Conservation (phyloP, 352 stramenopile species). For the Globisporangium nodosum region DNA sequence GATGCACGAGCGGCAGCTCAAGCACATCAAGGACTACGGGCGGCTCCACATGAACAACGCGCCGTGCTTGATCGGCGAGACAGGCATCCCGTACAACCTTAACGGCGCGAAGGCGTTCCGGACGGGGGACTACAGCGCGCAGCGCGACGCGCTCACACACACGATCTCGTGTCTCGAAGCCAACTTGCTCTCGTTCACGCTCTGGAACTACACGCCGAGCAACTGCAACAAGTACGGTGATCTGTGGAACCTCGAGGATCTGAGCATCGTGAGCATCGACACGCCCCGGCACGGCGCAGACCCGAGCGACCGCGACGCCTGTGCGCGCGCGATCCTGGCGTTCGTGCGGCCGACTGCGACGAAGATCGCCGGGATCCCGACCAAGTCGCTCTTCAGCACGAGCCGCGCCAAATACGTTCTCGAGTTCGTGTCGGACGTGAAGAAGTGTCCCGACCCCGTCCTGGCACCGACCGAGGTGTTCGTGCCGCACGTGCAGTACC, state of each 20-base stretch:
- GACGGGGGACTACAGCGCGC: conserved; percentile 41
- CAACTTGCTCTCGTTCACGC: conserved; percentile 76
- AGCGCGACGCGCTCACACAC: conserved; percentile 65
- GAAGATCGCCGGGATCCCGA: conserved; percentile 60
- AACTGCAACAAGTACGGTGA: conserved; percentile 79
- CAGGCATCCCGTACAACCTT: conserved; percentile 68
- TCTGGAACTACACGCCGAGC: conserved; percentile 87
- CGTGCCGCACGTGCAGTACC: conserved; percentile 73
- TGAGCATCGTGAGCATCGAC: conserved; percentile 69
- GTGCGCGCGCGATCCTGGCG: conserved; percentile 39
- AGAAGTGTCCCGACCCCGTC: conserved; percentile 13
- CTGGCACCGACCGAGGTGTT: conserved; percentile 49
- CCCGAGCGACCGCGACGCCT: conserved; percentile 24
- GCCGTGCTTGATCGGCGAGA: conserved; percentile 66
- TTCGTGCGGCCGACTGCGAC: conserved; percentile 65
- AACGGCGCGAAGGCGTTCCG: conserved; percentile 39
- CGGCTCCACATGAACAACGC: conserved; percentile 50
- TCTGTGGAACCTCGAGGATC: conserved; percentile 84
- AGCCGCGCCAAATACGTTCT: conserved; percentile 49
- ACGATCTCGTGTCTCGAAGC: conserved; percentile 69
- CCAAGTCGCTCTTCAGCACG: conserved; percentile 53
- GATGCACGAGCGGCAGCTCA: conserved; percentile 55
- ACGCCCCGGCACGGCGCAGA: not conserved
- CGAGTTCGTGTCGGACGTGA: conserved; percentile 38
- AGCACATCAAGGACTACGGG: conserved; percentile 48